These are phyloP conservation scores for Botrytis porri DNA, from an alignment of 2,329 filamentous ascomycete species.

Conservation along the genomic window DNA sequence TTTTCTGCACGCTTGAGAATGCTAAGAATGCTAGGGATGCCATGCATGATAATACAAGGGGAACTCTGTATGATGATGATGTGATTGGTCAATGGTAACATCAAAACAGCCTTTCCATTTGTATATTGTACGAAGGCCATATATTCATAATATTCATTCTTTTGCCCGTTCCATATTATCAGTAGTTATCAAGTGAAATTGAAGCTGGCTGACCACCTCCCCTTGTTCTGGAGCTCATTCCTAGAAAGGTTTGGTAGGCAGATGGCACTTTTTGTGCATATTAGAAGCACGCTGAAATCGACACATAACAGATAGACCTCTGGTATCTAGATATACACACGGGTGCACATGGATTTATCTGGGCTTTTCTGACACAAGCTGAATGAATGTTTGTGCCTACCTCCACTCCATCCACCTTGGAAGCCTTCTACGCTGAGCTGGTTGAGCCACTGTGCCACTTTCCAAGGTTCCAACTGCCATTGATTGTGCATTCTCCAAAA, in stretches of 20 bases:
- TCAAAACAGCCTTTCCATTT: not conserved
- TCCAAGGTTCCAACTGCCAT: too few species aligned
- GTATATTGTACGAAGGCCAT: too few species aligned
- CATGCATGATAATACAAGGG: conserved; percentile 7
- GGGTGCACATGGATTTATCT: not conserved
- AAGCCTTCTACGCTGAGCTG: not conserved
- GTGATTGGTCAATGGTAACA: conserved; percentile 17
- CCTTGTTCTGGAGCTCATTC: too few species aligned
- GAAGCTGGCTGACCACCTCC: not conserved
- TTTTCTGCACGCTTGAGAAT: conserved; percentile 1
- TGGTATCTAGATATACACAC: not conserved
- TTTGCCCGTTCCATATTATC: not conserved
- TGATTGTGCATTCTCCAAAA: not conserved
- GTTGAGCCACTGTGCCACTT: not conserved
- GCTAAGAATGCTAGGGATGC: not conserved
- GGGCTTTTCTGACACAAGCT: conserved; percentile 8
- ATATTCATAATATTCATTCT: not conserved
- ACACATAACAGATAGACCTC: too few species aligned
- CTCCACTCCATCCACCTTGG: too few species aligned
- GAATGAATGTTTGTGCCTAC: not conserved
- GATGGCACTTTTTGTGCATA: not conserved
- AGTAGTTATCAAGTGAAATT: not conserved
- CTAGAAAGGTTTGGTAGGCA: not conserved
- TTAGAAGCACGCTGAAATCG: not conserved
- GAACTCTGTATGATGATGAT: not conserved